Evolutionary conservation across 2,329 filamentous ascomycete genomes (phyloP), one percentile per base, ranked within the genome.

Genomic region (Didymella sp.): DNA sequence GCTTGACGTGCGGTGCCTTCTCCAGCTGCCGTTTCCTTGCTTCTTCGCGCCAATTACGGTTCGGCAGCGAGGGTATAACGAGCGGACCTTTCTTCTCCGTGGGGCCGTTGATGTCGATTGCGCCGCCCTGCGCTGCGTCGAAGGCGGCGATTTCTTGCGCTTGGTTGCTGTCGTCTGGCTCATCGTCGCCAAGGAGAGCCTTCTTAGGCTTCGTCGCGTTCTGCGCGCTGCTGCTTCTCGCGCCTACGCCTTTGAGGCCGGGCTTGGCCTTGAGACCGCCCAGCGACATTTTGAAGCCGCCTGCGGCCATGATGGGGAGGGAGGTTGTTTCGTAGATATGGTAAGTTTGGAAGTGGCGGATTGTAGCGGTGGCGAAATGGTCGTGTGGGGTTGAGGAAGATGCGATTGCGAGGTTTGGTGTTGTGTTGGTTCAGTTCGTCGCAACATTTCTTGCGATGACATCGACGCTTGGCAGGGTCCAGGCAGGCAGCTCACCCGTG

Each of bases 21-120:
- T 72, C 70, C 85, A 87, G 73, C 80, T 86, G 62, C 82, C 77
- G 77, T 59, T 80, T 81, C 60, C 79, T 79, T 59, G 63, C 65
- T 38, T 87, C 84, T 56, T 81, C 79, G 66, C 82, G 80, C 87
- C 86, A 89, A 76, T 89, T 84, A 50, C 82, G 80, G 73, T 89
- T 90, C 61, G 78, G 76, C 66, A 84, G 79, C 35, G 77, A 77
- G 27, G 80, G 77, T 62, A 91, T 91, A 17, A 90, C 78, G 41
- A 86, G 78, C 7, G 79, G 79, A 24, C 66, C 80, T 40, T 78
- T 73, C 25, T 74, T 73, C 55, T 73, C 76, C 51, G 78, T 75
- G 28, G 66, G 69, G n/a, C 65, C 68, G 41, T 61, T 64, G 27
- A 66, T 54, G 31, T 73, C 69, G 50, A 84, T 73, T 12, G 81